Base-by-base conservation (phyloP, 2,329 filamentous ascomycete species). In the Xylariaceae sp. region DNA sequence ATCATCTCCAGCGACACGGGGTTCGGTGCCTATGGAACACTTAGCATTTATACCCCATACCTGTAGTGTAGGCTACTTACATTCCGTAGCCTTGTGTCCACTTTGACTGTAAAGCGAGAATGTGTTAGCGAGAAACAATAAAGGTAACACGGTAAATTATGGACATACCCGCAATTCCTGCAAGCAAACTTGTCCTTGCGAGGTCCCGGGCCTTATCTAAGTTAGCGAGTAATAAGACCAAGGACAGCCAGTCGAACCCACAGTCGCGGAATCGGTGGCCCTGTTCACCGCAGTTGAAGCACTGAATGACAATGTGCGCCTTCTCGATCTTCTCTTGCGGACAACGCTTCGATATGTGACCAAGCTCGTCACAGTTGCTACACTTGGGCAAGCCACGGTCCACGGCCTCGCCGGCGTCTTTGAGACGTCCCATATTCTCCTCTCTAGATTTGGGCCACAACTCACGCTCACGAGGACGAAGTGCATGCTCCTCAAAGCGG, bases 261-360 rank as follows among this genome's bases (percentile, higher is more conserved):
- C 89, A 91, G 63, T 91, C 87, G 49, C 88, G 85, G 49, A 87
- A 74, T 55, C 88, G 86, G 65, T 91, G 88, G 9, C 87, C 88
- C 21, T 78, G 73, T 40, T 80, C 78, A 3, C 80, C 74, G 62
- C 89, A 91, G 74, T 90, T 88, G 74, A 77, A 81, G 70, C 89
- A 91, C 45, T 77, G 78, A 47, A 89, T 80, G 19, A 75, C 73
- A 40, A 78, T 65, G 14, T 72, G 66, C 41, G 80, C 73, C 2
- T 71, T 73, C 66, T 87, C 84, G 0, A 70, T 57, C 61, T 77
- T 79, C 60, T 89, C 86, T 67, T 86, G 70, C 2, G 80, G 77
- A 68, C 89, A 91, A 48, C 73, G 68, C 72, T 84, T 87, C n/a
- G 75, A 65, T 23, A 74, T 78, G 59, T 91, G 89, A 0, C 89